These are phyloP conservation scores for Pachysandra terminalis DNA, from an alignment of 164 flowering plant species.

Conservation along the genomic window DNA sequence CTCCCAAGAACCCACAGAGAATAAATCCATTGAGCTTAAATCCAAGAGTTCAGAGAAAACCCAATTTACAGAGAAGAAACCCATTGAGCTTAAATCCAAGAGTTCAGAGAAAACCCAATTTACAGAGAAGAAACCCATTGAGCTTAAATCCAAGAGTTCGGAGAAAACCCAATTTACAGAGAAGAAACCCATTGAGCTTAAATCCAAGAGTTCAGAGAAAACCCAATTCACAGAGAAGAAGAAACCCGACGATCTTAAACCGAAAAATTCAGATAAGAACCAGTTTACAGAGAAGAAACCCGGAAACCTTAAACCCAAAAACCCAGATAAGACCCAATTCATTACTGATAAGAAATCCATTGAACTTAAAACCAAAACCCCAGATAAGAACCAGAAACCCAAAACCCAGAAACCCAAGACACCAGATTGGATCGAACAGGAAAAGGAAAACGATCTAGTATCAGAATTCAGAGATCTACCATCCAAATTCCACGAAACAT, in stretches of 20 bases:
- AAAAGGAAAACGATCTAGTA: slow-evolving; percentile 53
- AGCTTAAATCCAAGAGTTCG: slow-evolving; percentile 16
- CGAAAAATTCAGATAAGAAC: slow-evolving; percentile 3
- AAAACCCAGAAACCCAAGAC: no score
- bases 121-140: slow-evolving; percentile 12
- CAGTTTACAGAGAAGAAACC: background rate
- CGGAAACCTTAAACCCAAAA: no score
- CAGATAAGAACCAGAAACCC: background rate
- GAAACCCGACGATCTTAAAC: no score
- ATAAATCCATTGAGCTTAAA: no score
- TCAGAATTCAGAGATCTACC: slow-evolving; percentile 67
- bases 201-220: slow-evolving; percentile 17
- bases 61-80: no score
- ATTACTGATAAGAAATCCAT: slow-evolving; percentile 11
- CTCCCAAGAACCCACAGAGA: no score
- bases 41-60: no score
- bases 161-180: slow-evolving; percentile 3
- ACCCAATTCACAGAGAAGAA: background rate
- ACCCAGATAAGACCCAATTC: slow-evolving; percentile 12
- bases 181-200: slow-evolving; percentile 6
- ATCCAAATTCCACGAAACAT: slow-evolving; percentile 54
- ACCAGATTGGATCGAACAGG: slow-evolving; percentile 39
- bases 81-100: no score
- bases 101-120: slow-evolving; percentile 4
- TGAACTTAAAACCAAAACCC: no score